Evolutionary conservation across 2,329 filamentous ascomycete species (phyloP).

Genomic region (Helicocarpus griseus): DNA sequence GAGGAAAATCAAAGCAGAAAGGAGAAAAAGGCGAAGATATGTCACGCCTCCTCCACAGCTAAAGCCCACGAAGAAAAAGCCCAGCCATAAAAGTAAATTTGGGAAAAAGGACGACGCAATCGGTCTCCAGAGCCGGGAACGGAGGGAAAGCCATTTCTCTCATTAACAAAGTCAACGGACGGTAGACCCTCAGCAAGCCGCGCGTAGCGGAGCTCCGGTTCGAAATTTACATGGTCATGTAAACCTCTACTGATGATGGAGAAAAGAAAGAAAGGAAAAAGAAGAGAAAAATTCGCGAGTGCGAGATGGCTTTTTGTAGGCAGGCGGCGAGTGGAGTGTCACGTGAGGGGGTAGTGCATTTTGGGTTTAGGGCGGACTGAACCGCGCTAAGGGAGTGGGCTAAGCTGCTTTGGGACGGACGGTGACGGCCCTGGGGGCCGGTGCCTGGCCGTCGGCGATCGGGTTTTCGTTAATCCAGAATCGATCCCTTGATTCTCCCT

Average conservation of each 20-base stretch:
- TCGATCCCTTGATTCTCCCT: too few species aligned
- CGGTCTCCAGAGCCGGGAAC: slow-evolving; percentile 41
- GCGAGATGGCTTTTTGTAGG: slow-evolving; percentile 22
- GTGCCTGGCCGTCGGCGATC: too few species aligned
- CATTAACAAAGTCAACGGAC: slow-evolving; percentile 20
- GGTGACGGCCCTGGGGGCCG: not conserved
- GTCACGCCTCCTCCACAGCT: slow-evolving; percentile 41
- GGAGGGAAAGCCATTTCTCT: slow-evolving; percentile 39
- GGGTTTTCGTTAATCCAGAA: too few species aligned
- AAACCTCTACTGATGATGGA: slow-evolving; percentile 45
- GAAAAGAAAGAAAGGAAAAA: slow-evolving; percentile 31
- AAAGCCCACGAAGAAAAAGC: slow-evolving; percentile 34
- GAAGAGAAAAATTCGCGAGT: slow-evolving; percentile 21
- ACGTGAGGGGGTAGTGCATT: slow-evolving; percentile 14
- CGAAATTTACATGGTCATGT: slow-evolving; percentile 40
- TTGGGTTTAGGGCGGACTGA: not conserved
- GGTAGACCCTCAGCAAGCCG: slow-evolving; percentile 43
- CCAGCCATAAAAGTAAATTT: slow-evolving; percentile 31
- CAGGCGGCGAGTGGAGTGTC: slow-evolving; percentile 16
- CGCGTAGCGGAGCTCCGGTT: slow-evolving; percentile 36
- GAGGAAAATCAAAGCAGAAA: not conserved
- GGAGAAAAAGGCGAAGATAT: slow-evolving; percentile 17
- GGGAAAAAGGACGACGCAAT: slow-evolving; percentile 37
- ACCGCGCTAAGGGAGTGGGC: slow-evolving; percentile 15
- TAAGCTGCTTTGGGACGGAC: not conserved